Base-by-base conservation (phyloP, 768 basidiomycete species). In the Chalciporus piperatus region DNA sequence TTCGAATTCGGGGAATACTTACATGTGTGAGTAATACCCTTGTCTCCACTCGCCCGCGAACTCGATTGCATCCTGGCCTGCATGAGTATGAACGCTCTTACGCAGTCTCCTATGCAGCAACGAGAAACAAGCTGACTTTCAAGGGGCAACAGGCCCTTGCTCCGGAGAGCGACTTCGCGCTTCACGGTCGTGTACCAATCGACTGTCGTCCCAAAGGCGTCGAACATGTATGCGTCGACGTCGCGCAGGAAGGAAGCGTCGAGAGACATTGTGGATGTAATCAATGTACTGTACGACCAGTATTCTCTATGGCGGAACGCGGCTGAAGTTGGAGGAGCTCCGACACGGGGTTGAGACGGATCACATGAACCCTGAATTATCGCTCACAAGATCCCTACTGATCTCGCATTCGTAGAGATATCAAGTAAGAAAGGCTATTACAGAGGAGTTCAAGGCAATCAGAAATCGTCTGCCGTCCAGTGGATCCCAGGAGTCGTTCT, bases 31-130 rank as follows among this genome's bases (percentile, higher is more conserved):
- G 25, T 51, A 57, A 57, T 85, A 87, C 0, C 76, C 78, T 2
- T 58, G 61, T 45, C 84, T 72, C 84, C 84, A 87, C 55, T 81
- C 77, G 38, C 71, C 60, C 0, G 82, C 77, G 57, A 87, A 84
- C 13, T 67, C 71, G 28, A 13, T 27, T 4, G 65, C 58, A 11
- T 63, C 55, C 27, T 56, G 57, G 33, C 56, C 67, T 67, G 23
- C 23, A 30, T 14, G 8, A 12, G 20, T 40, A 40, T 11, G 19
- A 8, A 37, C 28, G 19, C 17, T 13, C 2, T 3, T 40, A 14
- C 14, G 19, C 11, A 22, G 3, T 4, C 11, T 7, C 7, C 11
- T 10, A 13, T 20, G 32, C 32, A 32, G 14, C 11, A 17, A 16
- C 22, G 20, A 19, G 14, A 23, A 27, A 35, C 19, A 19, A 14